phyloP scores from a whole-genome alignment of 1,284 basidiomycete species.

The Somion occarium region DNA sequence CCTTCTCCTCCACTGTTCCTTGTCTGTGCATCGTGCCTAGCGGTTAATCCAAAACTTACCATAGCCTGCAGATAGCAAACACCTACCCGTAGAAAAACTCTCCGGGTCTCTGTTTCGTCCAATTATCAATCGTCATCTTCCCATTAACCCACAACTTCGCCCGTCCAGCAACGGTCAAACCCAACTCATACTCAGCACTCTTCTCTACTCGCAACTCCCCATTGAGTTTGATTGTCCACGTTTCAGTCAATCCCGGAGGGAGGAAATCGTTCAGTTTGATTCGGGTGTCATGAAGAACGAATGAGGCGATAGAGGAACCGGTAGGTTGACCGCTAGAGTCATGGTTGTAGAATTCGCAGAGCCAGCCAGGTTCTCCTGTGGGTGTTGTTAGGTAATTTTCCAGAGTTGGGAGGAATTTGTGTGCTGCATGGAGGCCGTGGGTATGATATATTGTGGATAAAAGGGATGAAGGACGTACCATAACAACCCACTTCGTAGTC shows the following conservation, averaged over 20 bases:
- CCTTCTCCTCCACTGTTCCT: slow-evolving; percentile 61
- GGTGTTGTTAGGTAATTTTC: slow-evolving; percentile 48
- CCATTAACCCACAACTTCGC: slow-evolving; percentile 64
- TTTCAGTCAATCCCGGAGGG: slow-evolving; percentile 51
- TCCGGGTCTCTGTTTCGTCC: slow-evolving; percentile 61
- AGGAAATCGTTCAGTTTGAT: slow-evolving; percentile 66
- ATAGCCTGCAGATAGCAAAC: no score
- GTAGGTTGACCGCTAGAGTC: slow-evolving; percentile 40
- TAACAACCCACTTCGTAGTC: slow-evolving; percentile 56
- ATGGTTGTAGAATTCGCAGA: slow-evolving; percentile 56
- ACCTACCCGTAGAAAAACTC: slow-evolving; percentile 64
- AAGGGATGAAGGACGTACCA: slow-evolving; percentile 32
- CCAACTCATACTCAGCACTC: slow-evolving; percentile 64
- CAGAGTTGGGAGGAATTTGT: slow-evolving; percentile 56
- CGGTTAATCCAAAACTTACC: no score
- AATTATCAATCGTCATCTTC: slow-evolving; percentile 61
- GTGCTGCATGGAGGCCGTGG: slow-evolving; percentile 32
- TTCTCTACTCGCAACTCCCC: slow-evolving; percentile 48
- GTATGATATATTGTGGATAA: neutral
- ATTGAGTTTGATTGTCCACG: slow-evolving; percentile 60
- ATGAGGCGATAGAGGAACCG: slow-evolving; percentile 38
- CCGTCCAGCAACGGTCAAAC: slow-evolving; percentile 65
- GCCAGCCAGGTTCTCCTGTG: slow-evolving; percentile 53
- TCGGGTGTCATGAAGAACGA: slow-evolving; percentile 53
- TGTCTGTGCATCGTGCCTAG: slow-evolving; percentile 43